phyloP scores from a whole-genome alignment of 257 asterid genomes.

The Rubia yunnanensis region DNA sequence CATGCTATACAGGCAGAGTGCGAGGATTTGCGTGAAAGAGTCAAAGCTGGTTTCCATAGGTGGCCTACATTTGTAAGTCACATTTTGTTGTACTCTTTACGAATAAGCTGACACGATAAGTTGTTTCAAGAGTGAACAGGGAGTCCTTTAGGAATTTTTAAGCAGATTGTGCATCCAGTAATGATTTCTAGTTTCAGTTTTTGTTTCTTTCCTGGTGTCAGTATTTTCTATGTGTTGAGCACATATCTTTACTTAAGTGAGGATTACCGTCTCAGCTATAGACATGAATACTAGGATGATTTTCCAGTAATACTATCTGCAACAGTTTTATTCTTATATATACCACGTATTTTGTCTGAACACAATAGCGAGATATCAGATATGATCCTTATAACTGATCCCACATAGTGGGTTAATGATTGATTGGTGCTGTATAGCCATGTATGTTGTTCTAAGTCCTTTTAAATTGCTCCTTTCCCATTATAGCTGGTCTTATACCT shows the following conservation, averaged over 20 bases:
- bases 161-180: not conserved
- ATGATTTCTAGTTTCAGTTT: not conserved
- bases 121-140: not conserved
- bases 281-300: not conserved
- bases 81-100: not conserved
- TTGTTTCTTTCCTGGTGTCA: not conserved
- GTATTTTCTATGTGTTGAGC: not conserved
- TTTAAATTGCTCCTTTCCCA: too few species aligned
- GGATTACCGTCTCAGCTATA: not conserved
- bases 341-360: too few species aligned
- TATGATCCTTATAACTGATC: too few species aligned
- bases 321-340: too few species aligned
- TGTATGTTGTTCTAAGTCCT: too few species aligned
- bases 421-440: too few species aligned
- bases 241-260: not conserved
- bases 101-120: not conserved
- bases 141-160: not conserved
- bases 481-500: too few species aligned
- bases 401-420: too few species aligned
- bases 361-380: too few species aligned
- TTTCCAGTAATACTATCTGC: too few species aligned
- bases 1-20: slow-evolving; percentile 65
- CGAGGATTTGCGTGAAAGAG: slow-evolving; percentile 58
- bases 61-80: slow-evolving; percentile 57
- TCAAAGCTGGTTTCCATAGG: slow-evolving; percentile 58